These are phyloP conservation scores for Orbilia ellipsospora DNA, from an alignment of 2,329 filamentous ascomycete genomes.

Conservation along the genomic window DNA sequence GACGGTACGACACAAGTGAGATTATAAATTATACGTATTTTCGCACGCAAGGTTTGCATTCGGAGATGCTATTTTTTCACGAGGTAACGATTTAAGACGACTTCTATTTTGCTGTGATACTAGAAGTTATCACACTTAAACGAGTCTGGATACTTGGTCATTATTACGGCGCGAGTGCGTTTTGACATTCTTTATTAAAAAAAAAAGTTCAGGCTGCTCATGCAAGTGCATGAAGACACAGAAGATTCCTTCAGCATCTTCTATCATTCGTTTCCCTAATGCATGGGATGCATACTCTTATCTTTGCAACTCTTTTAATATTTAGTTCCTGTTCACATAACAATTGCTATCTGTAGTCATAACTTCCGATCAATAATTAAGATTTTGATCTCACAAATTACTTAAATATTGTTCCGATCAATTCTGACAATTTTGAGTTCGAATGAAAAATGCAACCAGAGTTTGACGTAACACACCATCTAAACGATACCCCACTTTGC, in stretches of 20 bases:
- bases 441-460: too few relatives aligned
- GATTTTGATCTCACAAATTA: neutral
- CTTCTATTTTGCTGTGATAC: neutral
- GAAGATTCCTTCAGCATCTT: too few relatives aligned
- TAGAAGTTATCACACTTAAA: neutral
- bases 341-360: neutral
- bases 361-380: neutral
- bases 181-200: neutral
- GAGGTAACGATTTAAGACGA: neutral
- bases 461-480: constrained; percentile 7
- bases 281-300: too few relatives aligned
- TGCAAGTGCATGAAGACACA: too few relatives aligned
- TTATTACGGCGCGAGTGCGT: neutral
- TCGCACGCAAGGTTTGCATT: too few relatives aligned
- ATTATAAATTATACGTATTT: neutral
- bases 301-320: too few relatives aligned
- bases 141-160: neutral
- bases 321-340: too few relatives aligned
- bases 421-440: neutral
- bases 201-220: too few relatives aligned
- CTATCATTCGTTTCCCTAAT: too few relatives aligned
- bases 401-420: neutral
- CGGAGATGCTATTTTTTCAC: neutral
- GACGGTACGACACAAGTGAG: neutral
- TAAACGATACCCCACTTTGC: too few relatives aligned